phyloP scores from a whole-genome alignment of 225 moss, liverwort and hornwort species.

The Takakia lepidozioides region DNA sequence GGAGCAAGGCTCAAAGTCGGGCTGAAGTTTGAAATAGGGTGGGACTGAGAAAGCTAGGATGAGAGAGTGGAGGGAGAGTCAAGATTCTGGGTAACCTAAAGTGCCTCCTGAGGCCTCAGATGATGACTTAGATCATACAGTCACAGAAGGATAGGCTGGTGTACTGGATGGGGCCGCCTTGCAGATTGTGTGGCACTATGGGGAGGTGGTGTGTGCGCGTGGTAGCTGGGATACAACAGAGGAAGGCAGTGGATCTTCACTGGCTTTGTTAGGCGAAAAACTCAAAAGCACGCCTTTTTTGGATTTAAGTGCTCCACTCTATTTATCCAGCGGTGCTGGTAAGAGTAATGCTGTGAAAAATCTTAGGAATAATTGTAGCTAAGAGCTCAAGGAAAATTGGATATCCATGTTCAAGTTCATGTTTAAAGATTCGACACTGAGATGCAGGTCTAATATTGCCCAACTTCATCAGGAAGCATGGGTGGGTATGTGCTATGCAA shows the following conservation, averaged over 20 bases:
- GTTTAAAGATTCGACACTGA: conserved; percentile 6
- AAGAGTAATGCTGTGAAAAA: conserved; percentile 3
- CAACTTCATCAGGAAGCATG: neutral
- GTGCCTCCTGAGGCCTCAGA: too few relatives aligned
- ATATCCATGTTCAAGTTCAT: neutral
- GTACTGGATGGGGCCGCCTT: too few relatives aligned
- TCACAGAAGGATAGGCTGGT: too few relatives aligned
- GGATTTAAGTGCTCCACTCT: conserved; percentile 21
- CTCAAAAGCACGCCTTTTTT: conserved; percentile 26
- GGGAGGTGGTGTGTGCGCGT: conserved; percentile 44
- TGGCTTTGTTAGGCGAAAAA: conserved; percentile 22
- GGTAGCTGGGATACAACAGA: conserved; percentile 32
- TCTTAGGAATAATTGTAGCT: too few relatives aligned
- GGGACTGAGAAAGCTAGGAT: too few relatives aligned
- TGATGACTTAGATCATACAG: too few relatives aligned
- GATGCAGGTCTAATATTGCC: too few relatives aligned
- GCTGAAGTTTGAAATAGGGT: too few relatives aligned
- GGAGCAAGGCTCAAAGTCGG: too few relatives aligned
- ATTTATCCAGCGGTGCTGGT: conserved; percentile 35
- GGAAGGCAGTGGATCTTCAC: conserved; percentile 6
- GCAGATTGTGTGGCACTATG: conserved; percentile 44
- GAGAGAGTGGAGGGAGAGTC: too few relatives aligned
- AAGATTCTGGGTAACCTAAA: too few relatives aligned
- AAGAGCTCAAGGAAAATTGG: neutral
- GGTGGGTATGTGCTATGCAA: neutral